Percentiles rank a stretch among this genome's conserved stretches.
Evolutionary conservation across 169 alveolate species (phyloP).

Genomic region (Prorocentrum cordatum): DNA sequence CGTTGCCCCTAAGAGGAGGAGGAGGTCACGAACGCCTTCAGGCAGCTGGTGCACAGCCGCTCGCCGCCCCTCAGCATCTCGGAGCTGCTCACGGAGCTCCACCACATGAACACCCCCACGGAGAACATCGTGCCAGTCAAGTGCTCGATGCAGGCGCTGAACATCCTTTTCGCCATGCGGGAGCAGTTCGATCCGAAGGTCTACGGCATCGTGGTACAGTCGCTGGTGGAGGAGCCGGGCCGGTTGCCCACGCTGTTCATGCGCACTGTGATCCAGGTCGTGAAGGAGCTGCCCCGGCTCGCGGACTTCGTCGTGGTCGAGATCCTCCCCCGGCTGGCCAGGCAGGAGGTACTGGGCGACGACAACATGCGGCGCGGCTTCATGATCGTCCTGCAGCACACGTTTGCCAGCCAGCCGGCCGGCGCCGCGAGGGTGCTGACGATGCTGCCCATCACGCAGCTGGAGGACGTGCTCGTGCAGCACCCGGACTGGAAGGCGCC

Average conservation of each 20-base stretch:
- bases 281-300: slow-evolving; percentile 60
- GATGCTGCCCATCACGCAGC: slow-evolving; percentile 39
- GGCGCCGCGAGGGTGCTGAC: slow-evolving; percentile 64
- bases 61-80: not conserved
- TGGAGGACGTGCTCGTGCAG: slow-evolving; percentile 67
- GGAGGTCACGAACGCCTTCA: slow-evolving; percentile 21
- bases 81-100: slow-evolving; percentile 57
- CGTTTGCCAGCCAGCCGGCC: slow-evolving; percentile 39
- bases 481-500: slow-evolving; percentile 62
- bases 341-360: slow-evolving; percentile 50
- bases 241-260: slow-evolving; percentile 59
- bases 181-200: slow-evolving; percentile 65
- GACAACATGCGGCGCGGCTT: slow-evolving; percentile 17
- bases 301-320: slow-evolving; percentile 54
- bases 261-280: slow-evolving; percentile 68
- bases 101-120: slow-evolving; percentile 42
- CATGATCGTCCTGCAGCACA: slow-evolving; percentile 70
- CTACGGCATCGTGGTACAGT: slow-evolving; percentile 61
- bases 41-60: too few relatives aligned
- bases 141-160: slow-evolving; percentile 58
- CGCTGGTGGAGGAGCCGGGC: slow-evolving; percentile 63
- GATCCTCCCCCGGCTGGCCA: slow-evolving; percentile 46
- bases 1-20: too few relatives aligned
- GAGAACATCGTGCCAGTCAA: slow-evolving; percentile 49
- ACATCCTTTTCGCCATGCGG: slow-evolving; percentile 37